These are phyloP conservation scores for Saccharomycopsis sp. DNA, from an alignment of 805 yeast genomes.

Conservation along the genomic window DNA sequence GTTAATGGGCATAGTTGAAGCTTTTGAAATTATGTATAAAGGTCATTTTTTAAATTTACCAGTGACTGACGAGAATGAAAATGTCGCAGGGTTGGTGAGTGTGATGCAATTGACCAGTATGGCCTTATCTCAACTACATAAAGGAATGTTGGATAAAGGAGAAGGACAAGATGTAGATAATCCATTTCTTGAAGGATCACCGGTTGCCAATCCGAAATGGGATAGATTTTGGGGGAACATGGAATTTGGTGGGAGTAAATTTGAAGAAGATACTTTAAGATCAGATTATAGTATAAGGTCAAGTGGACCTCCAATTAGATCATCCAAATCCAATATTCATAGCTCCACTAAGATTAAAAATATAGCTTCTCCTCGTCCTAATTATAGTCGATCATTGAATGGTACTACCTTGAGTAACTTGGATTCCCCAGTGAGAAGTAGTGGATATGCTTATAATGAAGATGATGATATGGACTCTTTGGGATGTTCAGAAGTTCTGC, in stretches of 20 bases:
- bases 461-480: slow-evolving; percentile 3
- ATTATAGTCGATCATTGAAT: background rate
- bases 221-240: slow-evolving; percentile 26
- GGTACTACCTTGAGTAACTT: background rate
- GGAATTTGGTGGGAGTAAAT: slow-evolving; percentile 22
- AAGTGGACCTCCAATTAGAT: slow-evolving; percentile 8
- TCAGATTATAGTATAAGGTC: slow-evolving; percentile 12
- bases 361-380: background rate
- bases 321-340: slow-evolving; percentile 1
- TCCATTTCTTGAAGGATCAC: slow-evolving; percentile 19
- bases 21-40: slow-evolving; percentile 35
- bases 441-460: slow-evolving; percentile 2
- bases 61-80: slow-evolving; percentile 24
- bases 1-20: slow-evolving; percentile 30
- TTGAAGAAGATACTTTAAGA: slow-evolving; percentile 6
- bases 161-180: slow-evolving; percentile 19
- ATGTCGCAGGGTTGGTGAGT: slow-evolving; percentile 32
- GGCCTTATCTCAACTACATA: slow-evolving; percentile 28
- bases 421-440: background rate
- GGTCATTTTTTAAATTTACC: slow-evolving; percentile 37
- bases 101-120: slow-evolving; percentile 35
- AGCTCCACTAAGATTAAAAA: background rate
- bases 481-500: slow-evolving; percentile 9
- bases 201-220: slow-evolving; percentile 23
- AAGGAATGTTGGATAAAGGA: slow-evolving; percentile 18